Percentiles rank a stretch among this genome's conserved stretches.
phyloP scores from a whole-genome alignment of 495 filamentous ascomycete species.

The Penicillium maclennaniae region DNA sequence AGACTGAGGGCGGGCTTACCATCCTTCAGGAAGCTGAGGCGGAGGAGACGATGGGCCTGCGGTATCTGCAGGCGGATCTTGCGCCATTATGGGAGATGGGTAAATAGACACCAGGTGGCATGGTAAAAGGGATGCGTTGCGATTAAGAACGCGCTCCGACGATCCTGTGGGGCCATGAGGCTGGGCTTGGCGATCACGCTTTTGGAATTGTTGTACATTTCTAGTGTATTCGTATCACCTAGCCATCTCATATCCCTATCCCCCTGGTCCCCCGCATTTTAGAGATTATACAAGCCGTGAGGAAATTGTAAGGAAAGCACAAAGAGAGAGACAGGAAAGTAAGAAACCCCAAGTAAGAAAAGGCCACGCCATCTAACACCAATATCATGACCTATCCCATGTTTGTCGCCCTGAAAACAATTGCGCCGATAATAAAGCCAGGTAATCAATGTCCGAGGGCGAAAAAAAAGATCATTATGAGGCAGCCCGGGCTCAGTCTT shows the following conservation, averaged over 20 bases:
- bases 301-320: no score
- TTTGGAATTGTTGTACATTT: neutral
- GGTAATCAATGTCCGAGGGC: neutral
- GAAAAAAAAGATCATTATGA: conserved; percentile 17
- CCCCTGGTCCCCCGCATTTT: no score
- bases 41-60: conserved; percentile 69
- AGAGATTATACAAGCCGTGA: no score
- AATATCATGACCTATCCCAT: neutral
- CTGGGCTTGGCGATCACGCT: conserved; percentile 23
- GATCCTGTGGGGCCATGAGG: conserved; percentile 25
- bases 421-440: neutral
- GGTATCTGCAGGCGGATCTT: conserved; percentile 53
- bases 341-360: no score
- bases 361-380: no score
- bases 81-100: conserved; percentile 20
- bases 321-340: no score
- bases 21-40: conserved; percentile 66
- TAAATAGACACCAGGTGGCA: neutral
- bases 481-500: conserved; percentile 24
- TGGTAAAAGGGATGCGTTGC: conserved; percentile 2
- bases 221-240: neutral
- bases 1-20: conserved; percentile 39
- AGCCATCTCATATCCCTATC: neutral
- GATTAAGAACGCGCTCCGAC: conserved; percentile 8
- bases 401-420: neutral